Percentiles rank a stretch among this genome's conserved stretches.
Evolutionary conservation across 2,329 filamentous ascomycete species (phyloP).

Genomic region (Ceratocystis eucalypticola): DNA sequence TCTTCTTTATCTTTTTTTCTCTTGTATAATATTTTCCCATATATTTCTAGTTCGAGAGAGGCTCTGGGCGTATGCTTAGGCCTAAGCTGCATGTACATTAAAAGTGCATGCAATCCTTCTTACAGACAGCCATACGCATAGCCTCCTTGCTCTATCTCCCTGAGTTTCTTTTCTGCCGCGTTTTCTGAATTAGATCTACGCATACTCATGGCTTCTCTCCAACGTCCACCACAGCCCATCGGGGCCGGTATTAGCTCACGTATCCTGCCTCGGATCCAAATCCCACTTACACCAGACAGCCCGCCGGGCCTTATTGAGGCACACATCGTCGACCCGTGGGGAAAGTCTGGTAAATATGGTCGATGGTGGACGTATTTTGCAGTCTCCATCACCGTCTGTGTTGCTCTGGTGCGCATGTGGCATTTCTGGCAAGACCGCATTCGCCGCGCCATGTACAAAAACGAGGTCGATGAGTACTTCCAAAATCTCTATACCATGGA

Average conservation of each 20-base stretch:
- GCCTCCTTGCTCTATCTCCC: not conserved
- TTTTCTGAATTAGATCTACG: not conserved
- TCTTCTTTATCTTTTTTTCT: not conserved
- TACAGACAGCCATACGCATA: not conserved
- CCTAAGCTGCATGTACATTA: not conserved
- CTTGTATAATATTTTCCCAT: not conserved
- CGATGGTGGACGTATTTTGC: slow-evolving; percentile 82
- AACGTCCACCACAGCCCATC: slow-evolving; percentile 30
- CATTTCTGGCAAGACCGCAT: slow-evolving; percentile 91
- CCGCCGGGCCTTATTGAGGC: slow-evolving; percentile 49
- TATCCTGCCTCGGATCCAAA: slow-evolving; percentile 31
- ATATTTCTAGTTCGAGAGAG: not conserved
- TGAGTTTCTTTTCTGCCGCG: not conserved
- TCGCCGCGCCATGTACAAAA: slow-evolving; percentile 71
- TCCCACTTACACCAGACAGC: slow-evolving; percentile 46
- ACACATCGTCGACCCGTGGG: slow-evolving; percentile 63
- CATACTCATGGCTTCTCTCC: slow-evolving; percentile 1
- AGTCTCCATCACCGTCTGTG: slow-evolving; percentile 52
- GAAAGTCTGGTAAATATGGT: slow-evolving; percentile 69
- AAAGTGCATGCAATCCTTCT: not conserved
- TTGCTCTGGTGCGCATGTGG: slow-evolving; percentile 61
- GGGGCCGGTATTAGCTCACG: not conserved
- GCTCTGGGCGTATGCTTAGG: not conserved
- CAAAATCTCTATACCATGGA: slow-evolving; percentile 39
- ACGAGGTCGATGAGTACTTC: slow-evolving; percentile 53